These are phyloP conservation scores for Neurospora discreta DNA, from an alignment of 495 filamentous ascomycete genomes.

Conservation along the genomic window DNA sequence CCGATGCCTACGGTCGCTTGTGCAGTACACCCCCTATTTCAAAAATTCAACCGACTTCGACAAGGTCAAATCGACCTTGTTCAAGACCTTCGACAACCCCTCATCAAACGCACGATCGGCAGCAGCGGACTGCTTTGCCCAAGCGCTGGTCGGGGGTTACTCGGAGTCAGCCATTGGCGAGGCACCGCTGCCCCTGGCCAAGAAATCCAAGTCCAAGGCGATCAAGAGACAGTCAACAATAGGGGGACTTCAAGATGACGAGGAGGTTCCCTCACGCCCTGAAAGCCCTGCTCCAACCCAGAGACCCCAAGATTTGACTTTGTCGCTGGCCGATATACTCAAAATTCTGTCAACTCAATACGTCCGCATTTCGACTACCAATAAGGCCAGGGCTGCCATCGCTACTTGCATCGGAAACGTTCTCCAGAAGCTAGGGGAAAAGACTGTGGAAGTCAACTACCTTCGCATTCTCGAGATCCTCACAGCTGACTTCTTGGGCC, in stretches of 20 bases:
- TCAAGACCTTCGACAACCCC: conserved; percentile 75
- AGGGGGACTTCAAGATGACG: conserved; percentile 47
- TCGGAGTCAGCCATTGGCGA: conserved; percentile 49
- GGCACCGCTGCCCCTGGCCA: conserved; percentile 47
- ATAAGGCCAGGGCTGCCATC: conserved; percentile 70
- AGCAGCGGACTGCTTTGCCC: conserved; percentile 75
- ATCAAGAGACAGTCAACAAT: conserved; percentile 57
- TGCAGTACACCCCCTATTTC: conserved; percentile 64
- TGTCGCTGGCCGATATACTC: conserved; percentile 71
- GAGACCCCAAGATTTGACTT: conserved; percentile 56
- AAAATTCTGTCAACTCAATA: conserved; percentile 76
- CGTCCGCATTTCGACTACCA: conserved; percentile 65
- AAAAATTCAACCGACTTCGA: conserved; percentile 90
- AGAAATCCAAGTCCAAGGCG: conserved; percentile 60
- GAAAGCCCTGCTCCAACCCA: conserved; percentile 59
- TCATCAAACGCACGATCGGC: conserved; percentile 66
- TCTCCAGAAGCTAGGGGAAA: conserved; percentile 61
- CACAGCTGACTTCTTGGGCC: conserved; percentile 66
- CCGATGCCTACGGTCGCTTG: conserved; percentile 63
- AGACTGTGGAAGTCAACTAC: conserved; percentile 69
- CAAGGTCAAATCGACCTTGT: conserved; percentile 62
- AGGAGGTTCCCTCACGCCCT: conserved; percentile 64
- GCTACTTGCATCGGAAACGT: conserved; percentile 78
- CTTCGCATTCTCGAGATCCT: conserved; percentile 69
- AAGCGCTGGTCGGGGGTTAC: conserved; percentile 67